Percentiles rank a stretch among this genome's conserved stretches.
Evolutionary conservation across 78 protist species (phyloP).

Genomic region (Dictyostelium discoideum): dicty_2.7 NC_007088.5:4880001-4880500

Average conservation of each 20-base stretch:
- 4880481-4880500: slow-evolving; percentile 20
- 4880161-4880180: neutral
- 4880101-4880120: slow-evolving; percentile 82
- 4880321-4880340: slow-evolving; percentile 62
- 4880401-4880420: slow-evolving; percentile 95
- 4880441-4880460: slow-evolving; percentile 89
- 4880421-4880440: slow-evolving; percentile 95
- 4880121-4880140: slow-evolving; percentile 69
- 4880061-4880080: slow-evolving; percentile 92
- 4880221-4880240: slow-evolving; percentile 75
- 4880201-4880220: slow-evolving; percentile 59
- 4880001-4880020: slow-evolving; percentile 96
- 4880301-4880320: slow-evolving; percentile 97
- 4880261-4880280: slow-evolving; percentile 91
- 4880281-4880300: slow-evolving; percentile 98
- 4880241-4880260: slow-evolving; percentile 57
- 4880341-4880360: slow-evolving; percentile 94
- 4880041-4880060: slow-evolving; percentile 93
- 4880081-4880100: slow-evolving; percentile 84
- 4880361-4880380: slow-evolving; percentile 98
- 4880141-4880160: slow-evolving; percentile 43
- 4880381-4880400: slow-evolving; percentile 90
- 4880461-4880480: slow-evolving; percentile 7
- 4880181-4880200: slow-evolving; percentile 79
- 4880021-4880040: slow-evolving; percentile 95